Conservation (phyloP, 164 flowering plant species). For the Tinospora cordifolia region DNA sequence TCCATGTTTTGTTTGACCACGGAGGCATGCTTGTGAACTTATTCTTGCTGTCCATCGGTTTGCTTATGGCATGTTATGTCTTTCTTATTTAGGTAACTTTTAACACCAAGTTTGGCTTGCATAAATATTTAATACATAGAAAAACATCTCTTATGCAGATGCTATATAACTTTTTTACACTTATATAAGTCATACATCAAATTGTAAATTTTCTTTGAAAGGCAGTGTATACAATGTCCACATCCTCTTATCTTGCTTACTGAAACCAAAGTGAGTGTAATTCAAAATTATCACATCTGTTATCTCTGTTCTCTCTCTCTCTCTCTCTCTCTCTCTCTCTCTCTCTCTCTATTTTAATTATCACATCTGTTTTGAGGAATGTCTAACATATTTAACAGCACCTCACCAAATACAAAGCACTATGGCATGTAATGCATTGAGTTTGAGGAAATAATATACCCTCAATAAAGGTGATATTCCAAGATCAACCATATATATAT, state of each 20-base stretch:
- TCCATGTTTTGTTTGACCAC: too few relatives aligned
- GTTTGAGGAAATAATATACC: not conserved
- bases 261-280: not conserved
- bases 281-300: not conserved
- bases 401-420: too few relatives aligned
- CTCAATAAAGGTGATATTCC: not conserved
- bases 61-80: not conserved
- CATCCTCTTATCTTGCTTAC: not conserved
- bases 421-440: not conserved
- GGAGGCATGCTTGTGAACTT: too few relatives aligned
- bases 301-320: too few relatives aligned
- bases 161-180: not conserved
- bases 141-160: too few relatives aligned
- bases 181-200: not conserved
- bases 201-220: not conserved
- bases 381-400: not conserved
- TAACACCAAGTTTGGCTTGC: too few relatives aligned
- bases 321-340: too few relatives aligned
- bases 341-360: too few relatives aligned
- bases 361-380: not conserved
- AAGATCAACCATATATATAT: too few relatives aligned
- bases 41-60: too few relatives aligned
- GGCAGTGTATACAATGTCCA: not conserved
- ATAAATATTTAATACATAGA: too few relatives aligned
- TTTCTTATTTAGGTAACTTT: too few relatives aligned